Evolutionary conservation across 2,329 filamentous ascomycete genomes (phyloP).

Genomic region (Colletotrichum sp.): DNA sequence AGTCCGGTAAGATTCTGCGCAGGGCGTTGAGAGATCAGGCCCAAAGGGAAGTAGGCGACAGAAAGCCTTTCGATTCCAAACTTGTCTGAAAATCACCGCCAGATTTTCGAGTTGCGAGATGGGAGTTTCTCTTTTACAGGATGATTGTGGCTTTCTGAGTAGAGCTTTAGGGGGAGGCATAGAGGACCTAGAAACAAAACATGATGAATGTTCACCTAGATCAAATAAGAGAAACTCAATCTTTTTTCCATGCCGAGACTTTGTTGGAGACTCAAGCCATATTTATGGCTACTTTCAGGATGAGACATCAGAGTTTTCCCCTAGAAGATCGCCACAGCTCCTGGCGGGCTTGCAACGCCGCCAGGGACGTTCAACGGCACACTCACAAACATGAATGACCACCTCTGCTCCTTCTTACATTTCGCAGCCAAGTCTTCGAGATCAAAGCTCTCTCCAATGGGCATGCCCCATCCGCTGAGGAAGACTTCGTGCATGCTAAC

Average conservation of each 20-base stretch:
- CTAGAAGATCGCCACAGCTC: slow-evolving; percentile 47
- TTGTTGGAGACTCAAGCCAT: not conserved
- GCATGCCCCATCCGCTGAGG: slow-evolving; percentile 54
- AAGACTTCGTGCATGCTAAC: slow-evolving; percentile 51
- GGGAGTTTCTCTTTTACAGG: rapidly evolving
- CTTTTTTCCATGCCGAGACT: not conserved
- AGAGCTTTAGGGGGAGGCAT: not conserved
- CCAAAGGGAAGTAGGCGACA: not conserved
- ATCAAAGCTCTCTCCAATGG: slow-evolving; percentile 40
- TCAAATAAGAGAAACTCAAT: not conserved
- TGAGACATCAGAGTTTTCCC: not conserved
- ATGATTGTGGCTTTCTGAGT: not conserved
- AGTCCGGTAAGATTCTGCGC: not conserved
- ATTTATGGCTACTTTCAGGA: not conserved
- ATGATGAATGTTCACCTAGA: not conserved
- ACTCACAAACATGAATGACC: slow-evolving; percentile 55
- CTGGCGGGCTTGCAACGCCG: slow-evolving; percentile 49
- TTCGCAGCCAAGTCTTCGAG: slow-evolving; percentile 42
- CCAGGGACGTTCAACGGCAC: slow-evolving; percentile 53
- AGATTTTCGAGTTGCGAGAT: rapidly evolving
- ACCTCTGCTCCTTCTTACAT: slow-evolving; percentile 56
- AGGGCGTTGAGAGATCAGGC: not conserved
- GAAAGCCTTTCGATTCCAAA: not conserved
- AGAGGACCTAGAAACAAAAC: not conserved
- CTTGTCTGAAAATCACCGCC: not conserved